These are phyloP conservation scores for Pseudozyma hubeiensis DNA, from an alignment of 1,284 basidiomycete genomes.

Conservation along the genomic window DNA sequence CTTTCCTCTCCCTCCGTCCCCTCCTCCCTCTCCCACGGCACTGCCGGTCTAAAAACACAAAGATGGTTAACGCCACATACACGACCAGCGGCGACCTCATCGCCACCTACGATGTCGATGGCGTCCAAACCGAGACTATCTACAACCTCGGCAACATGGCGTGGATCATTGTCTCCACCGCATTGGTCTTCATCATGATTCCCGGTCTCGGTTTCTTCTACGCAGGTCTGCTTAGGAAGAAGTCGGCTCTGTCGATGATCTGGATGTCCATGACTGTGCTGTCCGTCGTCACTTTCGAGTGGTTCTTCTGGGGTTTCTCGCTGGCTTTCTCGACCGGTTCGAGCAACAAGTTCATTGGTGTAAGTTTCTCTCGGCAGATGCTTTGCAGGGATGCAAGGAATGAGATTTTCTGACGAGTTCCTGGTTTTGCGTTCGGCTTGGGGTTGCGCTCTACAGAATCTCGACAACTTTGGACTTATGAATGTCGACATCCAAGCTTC, in stretches of 20 bases:
- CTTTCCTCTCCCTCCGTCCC: neutral
- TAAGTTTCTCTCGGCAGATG: conserved; percentile 13
- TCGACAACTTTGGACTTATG: conserved; percentile 83
- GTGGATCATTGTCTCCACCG: conserved; percentile 71
- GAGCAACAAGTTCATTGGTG: conserved; percentile 71
- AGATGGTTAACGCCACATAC: conserved; percentile 49
- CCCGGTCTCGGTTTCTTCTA: conserved; percentile 81
- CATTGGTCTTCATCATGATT: conserved; percentile 87
- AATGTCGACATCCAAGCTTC: conserved; percentile 82
- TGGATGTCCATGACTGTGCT: conserved; percentile 83
- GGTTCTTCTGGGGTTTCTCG: conserved; percentile 69
- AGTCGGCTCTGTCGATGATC: conserved; percentile 93
- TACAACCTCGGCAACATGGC: conserved; percentile 73
- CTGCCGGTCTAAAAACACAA: neutral
- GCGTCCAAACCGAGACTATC: conserved; percentile 24
- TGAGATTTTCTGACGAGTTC: neutral
- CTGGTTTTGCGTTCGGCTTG: neutral
- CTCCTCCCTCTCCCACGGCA: neutral
- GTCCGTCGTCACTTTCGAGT: conserved; percentile 79
- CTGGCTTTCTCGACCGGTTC: conserved; percentile 70
- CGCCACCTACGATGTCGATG: conserved; percentile 18
- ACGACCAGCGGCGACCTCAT: conserved; percentile 38
- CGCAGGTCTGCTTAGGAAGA: conserved; percentile 81
- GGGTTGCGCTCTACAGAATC: conserved; percentile 70
- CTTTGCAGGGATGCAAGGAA: too few relatives aligned